Evolutionary conservation across 345 rosid species (phyloP).

Genomic region (Salix caprea): DNA sequence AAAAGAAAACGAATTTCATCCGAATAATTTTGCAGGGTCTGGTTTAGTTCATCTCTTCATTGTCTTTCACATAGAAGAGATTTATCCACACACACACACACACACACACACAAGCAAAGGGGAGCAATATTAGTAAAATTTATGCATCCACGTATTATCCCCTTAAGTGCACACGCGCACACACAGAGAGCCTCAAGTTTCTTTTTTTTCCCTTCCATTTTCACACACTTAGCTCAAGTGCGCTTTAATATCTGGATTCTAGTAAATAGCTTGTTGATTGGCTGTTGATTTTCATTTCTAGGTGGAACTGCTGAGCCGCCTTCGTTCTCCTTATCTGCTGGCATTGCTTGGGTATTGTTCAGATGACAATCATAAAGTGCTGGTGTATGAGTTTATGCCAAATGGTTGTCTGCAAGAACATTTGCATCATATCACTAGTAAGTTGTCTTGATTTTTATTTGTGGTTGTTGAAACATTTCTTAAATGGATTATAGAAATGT

Average conservation of each 20-base stretch:
- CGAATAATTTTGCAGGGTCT: neutral
- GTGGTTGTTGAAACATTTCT: neutral
- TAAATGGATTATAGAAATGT: neutral
- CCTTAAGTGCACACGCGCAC: no score
- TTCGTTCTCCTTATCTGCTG: conserved; percentile 29
- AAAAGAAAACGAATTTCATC: neutral
- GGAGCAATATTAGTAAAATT: no score
- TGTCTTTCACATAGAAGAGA: neutral
- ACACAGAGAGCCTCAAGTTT: neutral
- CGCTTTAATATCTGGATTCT: neutral
- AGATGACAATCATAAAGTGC: conserved; percentile 15
- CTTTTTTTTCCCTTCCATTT: neutral
- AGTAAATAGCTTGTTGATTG: neutral
- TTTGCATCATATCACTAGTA: conserved; percentile 63
- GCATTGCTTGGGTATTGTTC: conserved; percentile 34
- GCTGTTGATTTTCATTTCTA: neutral
- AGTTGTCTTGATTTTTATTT: conserved; percentile 11
- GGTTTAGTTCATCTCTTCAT: neutral
- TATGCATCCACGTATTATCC: no score
- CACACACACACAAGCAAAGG: neutral
- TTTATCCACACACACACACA: neutral
- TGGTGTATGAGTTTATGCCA: conserved; percentile 32
- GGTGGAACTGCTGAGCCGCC: conserved; percentile 79
- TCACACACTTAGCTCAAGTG: neutral
- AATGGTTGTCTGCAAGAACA: conserved; percentile 75